Conservation (phyloP, 148 eudicot species). For the Rhododendron williamsianum region DNA sequence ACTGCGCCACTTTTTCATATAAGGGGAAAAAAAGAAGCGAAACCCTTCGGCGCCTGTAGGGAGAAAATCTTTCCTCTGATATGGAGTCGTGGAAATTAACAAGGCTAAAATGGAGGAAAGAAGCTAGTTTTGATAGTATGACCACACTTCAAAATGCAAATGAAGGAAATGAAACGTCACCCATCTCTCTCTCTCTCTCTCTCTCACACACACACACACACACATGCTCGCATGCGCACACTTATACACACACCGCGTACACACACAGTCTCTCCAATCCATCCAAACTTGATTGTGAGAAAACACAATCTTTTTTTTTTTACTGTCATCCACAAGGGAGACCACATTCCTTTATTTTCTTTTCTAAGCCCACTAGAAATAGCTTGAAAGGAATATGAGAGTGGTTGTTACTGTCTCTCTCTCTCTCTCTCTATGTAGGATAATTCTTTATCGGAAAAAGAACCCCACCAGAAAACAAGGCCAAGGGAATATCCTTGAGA, state of each 20-base stretch:
- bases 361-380: not conserved
- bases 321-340: not conserved
- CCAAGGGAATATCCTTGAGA: not conserved
- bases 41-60: not conserved
- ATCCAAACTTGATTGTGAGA: not conserved
- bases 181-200: not conserved
- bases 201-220: not conserved
- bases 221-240: too few relatives aligned
- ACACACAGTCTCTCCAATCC: not conserved
- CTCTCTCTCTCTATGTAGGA: not conserved
- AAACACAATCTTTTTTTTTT: not conserved
- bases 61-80: not conserved
- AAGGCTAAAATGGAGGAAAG: not conserved
- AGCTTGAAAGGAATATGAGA: not conserved
- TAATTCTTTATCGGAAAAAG: not conserved
- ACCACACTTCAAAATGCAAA: not conserved
- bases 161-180: not conserved
- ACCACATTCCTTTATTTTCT: not conserved
- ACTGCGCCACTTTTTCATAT: not conserved
- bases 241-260: too few relatives aligned
- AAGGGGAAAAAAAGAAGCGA: too few relatives aligned
- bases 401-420: not conserved
- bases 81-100: not conserved
- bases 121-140: not conserved
- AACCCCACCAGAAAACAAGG: not conserved